Base-by-base conservation (phyloP, 345 rosid genomes). In the Pseudoturritis turrita region DNA sequence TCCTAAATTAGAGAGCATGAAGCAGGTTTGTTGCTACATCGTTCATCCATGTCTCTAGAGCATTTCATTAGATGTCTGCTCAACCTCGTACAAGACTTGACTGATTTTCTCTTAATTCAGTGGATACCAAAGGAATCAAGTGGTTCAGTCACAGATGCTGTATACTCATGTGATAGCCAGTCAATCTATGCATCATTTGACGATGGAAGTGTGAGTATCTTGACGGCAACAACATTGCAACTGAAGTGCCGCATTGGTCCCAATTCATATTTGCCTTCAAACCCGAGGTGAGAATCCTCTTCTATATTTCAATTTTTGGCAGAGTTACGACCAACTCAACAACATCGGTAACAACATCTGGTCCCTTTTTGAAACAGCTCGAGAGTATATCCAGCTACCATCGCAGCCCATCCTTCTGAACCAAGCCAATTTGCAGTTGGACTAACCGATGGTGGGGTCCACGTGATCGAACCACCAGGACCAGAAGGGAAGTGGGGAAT, bases 91-190 rank as follows among this genome's bases (percentile, higher is more conserved):
- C 3, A 10, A 23, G 35, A 2, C 41, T 14, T 51, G 39, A 69
- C 39, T 29, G 26, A 44, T 76, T 36, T 6, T 65, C 56, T 23
- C 22, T 41, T 37, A 36, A 40, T 62, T 21, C 69, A 78, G 84
- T 81, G 82, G 84, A 31, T 78, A 59, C 78, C 84, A 5, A 53
- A 26, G 41, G 84, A 75, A 41, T 62, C 80, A 40, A 78, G 68
- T 71, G 76, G 80, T 39, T 64, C 78, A 15, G 78, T 76, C 40
- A 75, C 79, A 15, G 78, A 81, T 78, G 84, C 80, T 64, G 80
- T 78, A 23, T 81, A 79, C 64, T 78, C 84, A 52, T 75, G 82
- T 46, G 84, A 81, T 78, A 75, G 84, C 73, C 80, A 71, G 77
- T 78, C 78, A 28, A 78, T 81, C 36, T 78, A 64, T 28, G 76